These are phyloP conservation scores for Aurantiochytrium sp. DNA, from an alignment of 108 stramenopile genomes.

Conservation along the genomic window DNA sequence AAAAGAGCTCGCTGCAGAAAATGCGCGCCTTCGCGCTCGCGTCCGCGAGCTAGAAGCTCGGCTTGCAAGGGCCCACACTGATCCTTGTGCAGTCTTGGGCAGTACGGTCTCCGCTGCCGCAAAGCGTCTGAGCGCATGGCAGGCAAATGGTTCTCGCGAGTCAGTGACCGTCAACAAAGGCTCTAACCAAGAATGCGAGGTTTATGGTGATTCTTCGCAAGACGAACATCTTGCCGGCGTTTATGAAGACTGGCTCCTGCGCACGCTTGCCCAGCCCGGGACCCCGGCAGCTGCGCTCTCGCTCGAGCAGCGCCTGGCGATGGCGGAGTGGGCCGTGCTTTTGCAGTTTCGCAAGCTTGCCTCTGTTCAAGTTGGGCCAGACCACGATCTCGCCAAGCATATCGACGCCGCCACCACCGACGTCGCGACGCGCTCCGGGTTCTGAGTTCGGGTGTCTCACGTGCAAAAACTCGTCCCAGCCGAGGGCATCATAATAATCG, in stretches of 20 bases:
- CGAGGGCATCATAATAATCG: no score
- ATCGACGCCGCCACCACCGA: no score
- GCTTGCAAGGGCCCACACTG: not conserved
- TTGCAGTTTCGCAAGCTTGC: not conserved
- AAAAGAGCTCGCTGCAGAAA: not conserved
- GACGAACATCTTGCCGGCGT: not conserved
- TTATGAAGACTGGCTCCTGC: not conserved
- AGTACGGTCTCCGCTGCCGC: not conserved
- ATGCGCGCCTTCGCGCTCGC: not conserved
- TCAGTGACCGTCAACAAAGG: not conserved
- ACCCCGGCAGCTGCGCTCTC: not conserved
- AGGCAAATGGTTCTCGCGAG: not conserved
- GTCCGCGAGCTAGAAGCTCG: not conserved
- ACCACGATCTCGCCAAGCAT: no score
- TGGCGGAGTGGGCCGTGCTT: conserved; percentile 17
- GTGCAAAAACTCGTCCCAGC: no score
- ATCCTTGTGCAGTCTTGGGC: not conserved
- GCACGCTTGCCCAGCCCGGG: not conserved
- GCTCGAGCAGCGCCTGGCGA: not conserved
- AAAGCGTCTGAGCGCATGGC: not conserved
- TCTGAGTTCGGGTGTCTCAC: no score
- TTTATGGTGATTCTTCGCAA: no score
- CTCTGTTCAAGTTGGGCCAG: no score
- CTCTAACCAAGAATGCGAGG: not conserved
- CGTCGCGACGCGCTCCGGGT: no score